Conservation (phyloP, 2,329 filamentous ascomycete species). For the Xylariomycetidae sp. region DNA sequence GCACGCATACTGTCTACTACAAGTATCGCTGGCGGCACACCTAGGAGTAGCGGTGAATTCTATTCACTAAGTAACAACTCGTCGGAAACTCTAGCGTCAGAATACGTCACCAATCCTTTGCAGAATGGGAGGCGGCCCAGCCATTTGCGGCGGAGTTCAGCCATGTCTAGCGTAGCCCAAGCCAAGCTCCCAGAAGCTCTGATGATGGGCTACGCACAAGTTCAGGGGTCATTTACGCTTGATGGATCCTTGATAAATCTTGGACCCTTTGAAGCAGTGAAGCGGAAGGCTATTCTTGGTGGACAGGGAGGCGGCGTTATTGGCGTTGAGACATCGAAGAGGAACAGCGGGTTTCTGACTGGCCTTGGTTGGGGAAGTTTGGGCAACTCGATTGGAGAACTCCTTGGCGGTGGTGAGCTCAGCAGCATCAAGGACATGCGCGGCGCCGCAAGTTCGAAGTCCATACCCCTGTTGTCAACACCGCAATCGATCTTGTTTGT, state of each 20-base stretch:
- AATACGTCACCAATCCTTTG: slow-evolving; percentile 63
- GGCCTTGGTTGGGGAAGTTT: slow-evolving; percentile 85
- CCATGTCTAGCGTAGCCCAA: slow-evolving; percentile 35
- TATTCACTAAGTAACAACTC: slow-evolving; percentile 95
- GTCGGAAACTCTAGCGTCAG: slow-evolving; percentile 85
- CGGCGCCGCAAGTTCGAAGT: slow-evolving; percentile 76
- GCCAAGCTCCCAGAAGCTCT: slow-evolving; percentile 65
- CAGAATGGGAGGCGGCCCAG: slow-evolving; percentile 33
- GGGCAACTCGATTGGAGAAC: slow-evolving; percentile 79
- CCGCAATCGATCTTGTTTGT: slow-evolving; percentile 96
- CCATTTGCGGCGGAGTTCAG: slow-evolving; percentile 44
- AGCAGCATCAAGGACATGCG: slow-evolving; percentile 97
- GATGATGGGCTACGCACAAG: slow-evolving; percentile 97
- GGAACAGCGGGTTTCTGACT: slow-evolving; percentile 74
- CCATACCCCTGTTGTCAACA: slow-evolving; percentile 87
- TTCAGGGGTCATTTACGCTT: slow-evolving; percentile 85
- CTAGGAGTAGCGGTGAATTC: slow-evolving; percentile 88
- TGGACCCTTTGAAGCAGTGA: slow-evolving; percentile 89
- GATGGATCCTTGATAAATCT: slow-evolving; percentile 90
- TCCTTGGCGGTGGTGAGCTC: slow-evolving; percentile 81
- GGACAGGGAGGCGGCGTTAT: slow-evolving; percentile 84
- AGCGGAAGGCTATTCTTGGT: slow-evolving; percentile 85
- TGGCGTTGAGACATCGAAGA: slow-evolving; percentile 68
- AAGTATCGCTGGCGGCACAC: slow-evolving; percentile 71
- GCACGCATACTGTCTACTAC: slow-evolving; percentile 72